phyloP scores from a whole-genome alignment of 805 yeast species.

The Hanseniaspora valbyensis region DNA sequence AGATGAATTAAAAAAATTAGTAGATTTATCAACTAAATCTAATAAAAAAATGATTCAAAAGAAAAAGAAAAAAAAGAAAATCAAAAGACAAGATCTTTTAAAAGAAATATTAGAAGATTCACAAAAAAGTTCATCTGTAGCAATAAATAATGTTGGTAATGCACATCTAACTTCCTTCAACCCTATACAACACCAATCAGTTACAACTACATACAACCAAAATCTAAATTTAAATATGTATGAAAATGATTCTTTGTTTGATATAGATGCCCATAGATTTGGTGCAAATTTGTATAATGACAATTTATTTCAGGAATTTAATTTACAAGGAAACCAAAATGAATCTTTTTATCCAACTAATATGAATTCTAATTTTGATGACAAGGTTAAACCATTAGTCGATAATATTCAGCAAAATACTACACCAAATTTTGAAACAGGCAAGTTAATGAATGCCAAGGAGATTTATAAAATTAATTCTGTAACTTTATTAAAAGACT shows the following conservation, averaged over 20 bases:
- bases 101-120: slow-evolving; percentile 12
- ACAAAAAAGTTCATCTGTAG: neutral
- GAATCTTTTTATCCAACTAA: neutral
- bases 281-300: slow-evolving; percentile 9
- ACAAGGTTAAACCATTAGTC: neutral
- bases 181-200: neutral
- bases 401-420: neutral
- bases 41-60: neutral
- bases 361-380: neutral
- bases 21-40: neutral
- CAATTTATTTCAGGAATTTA: neutral
- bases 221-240: neutral
- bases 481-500: neutral
- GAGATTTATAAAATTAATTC: slow-evolving; percentile 1
- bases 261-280: slow-evolving; percentile 10
- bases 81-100: slow-evolving; percentile 10
- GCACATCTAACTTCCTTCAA: neutral
- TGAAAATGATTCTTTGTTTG: neutral
- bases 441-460: neutral
- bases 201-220: too few species aligned
- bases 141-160: neutral
- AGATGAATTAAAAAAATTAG: slow-evolving; percentile 2
- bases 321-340: neutral
- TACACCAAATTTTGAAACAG: too few species aligned
- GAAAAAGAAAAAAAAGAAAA: slow-evolving; percentile 11